Base-by-base conservation (phyloP, 1,139 yeast species). In the Kodamaea ohmeri region DNA sequence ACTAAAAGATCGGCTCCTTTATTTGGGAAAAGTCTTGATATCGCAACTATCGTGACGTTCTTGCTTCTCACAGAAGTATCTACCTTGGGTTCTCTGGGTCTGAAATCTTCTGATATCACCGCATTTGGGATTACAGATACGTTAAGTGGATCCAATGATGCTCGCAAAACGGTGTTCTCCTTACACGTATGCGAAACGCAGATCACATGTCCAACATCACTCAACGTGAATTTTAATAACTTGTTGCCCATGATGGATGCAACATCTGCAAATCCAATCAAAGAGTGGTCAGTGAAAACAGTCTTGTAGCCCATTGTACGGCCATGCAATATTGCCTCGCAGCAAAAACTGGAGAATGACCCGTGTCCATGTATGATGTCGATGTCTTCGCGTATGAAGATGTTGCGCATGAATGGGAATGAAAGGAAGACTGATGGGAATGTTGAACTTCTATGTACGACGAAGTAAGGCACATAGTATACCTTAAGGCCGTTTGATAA, bases 91-190 rank as follows among this genome's bases (percentile, higher is more conserved):
- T 34, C 37, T 27, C 34, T 69, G 0, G 97, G 98, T 17, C 61
- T 59, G 55, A 94, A 94, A 55, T 90, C 95, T 33, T 76, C 75
- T 4, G 94, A 76, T 1, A 92, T 80, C 9, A 94, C 95, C 0
- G 99, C 99, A 60, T 94, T 94, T 0, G 99, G 99, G 13, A 94
- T 92, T 16, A 90, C 99, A 14, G 90, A 82, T 4, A 90, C 94
- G 40, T 67, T 66, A 7, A 74, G 56, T 0, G 97, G 97, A 48
- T 88, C 86, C 32, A 90, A 62, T 1, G 85, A 78, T 0, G 95
- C 96, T 39, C 99, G 65, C 13, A 92, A 67, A 1, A 90, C 96
- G 3, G 96, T 89, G 53, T 94, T 94, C 52, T 94, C 99, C 57
- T 92, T 90, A 59, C 97, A 89, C 0, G 97, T 92, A 56, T 94